Conservation (phyloP, 768 basidiomycete genomes). For the Lepiota subincarnata region DNA sequence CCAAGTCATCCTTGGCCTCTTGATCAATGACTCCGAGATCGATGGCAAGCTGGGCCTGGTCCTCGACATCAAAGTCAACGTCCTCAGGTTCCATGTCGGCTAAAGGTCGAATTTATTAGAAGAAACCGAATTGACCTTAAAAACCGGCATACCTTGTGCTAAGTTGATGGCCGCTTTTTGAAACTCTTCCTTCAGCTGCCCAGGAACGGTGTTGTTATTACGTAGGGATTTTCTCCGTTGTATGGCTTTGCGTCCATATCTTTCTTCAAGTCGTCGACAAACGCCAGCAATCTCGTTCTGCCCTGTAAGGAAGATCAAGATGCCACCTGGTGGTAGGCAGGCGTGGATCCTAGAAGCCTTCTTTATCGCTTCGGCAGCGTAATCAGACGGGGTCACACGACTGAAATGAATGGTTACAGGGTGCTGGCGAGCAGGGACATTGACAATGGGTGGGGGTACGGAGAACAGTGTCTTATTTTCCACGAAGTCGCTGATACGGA, state of each 20-base stretch:
- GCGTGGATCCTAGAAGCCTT: conserved; percentile 92
- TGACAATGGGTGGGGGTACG: conserved; percentile 85
- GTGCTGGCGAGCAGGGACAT: conserved; percentile 86
- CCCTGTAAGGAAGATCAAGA: conserved; percentile 92
- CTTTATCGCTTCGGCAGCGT: conserved; percentile 84
- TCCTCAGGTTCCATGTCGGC: conserved; percentile 74
- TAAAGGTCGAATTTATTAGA: conserved; percentile 18
- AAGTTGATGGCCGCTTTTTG: conserved; percentile 30
- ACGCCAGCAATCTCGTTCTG: conserved; percentile 92
- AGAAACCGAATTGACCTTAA: not conserved
- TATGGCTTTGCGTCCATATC: conserved; percentile 66
- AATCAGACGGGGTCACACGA: conserved; percentile 80
- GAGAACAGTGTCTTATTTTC: conserved; percentile 81
- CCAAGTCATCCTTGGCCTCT: conserved; percentile 75
- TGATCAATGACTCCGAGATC: conserved; percentile 61
- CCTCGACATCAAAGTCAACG: conserved; percentile 50
- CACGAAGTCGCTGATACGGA: conserved; percentile 89
- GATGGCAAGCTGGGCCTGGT: conserved; percentile 17
- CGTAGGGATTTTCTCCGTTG: conserved; percentile 38
- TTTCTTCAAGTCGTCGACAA: conserved; percentile 75
- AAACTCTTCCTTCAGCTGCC: conserved; percentile 21
- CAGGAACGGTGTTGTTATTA: conserved; percentile 11
- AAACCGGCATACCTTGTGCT: conserved; percentile 40
- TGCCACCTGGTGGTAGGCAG: conserved; percentile 87
- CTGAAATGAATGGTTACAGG: conserved; percentile 95